These are phyloP conservation scores for Cutaneotrichosporon mucoides DNA, from an alignment of 1,284 basidiomycete genomes.

Conservation along the genomic window DNA sequence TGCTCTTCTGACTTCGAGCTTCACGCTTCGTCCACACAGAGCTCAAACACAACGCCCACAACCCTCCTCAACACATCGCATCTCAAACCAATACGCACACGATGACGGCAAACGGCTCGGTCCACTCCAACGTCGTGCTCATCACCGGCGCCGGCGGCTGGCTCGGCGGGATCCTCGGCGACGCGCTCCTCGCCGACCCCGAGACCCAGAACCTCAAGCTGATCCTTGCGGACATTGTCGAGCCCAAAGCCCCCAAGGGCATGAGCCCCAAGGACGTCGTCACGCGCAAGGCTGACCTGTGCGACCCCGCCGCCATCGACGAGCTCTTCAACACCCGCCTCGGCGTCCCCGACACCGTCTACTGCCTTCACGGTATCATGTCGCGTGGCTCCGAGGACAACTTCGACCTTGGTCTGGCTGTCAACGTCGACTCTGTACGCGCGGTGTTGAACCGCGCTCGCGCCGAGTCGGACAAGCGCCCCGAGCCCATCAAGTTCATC, in stretches of 20 bases:
- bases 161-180: slow-evolving; percentile 44
- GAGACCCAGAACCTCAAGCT: slow-evolving; percentile 41
- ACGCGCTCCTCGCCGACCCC: slow-evolving; percentile 34
- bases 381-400: slow-evolving; percentile 60
- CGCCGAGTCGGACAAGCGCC: slow-evolving; percentile 15
- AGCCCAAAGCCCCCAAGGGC: slow-evolving; percentile 52
- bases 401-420: slow-evolving; percentile 60
- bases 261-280: slow-evolving; percentile 41
- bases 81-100: neutral
- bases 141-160: slow-evolving; percentile 45
- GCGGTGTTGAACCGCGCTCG: slow-evolving; percentile 54
- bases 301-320: slow-evolving; percentile 51
- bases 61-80: neutral
- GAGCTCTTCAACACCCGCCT: slow-evolving; percentile 46
- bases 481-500: slow-evolving; percentile 55
- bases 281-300: slow-evolving; percentile 55
- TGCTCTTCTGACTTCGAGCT: too few species aligned
- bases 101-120: slow-evolving; percentile 18
- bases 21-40: too few species aligned
- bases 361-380: slow-evolving; percentile 64
- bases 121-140: slow-evolving; percentile 30
- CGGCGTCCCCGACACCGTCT: slow-evolving; percentile 46
- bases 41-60: too few species aligned
- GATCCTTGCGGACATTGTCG: slow-evolving; percentile 50
- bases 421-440: slow-evolving; percentile 61